Percentiles rank a stretch among this genome's conserved stretches.
phyloP scores from a whole-genome alignment of 768 basidiomycete genomes.

The Boletus rubropictus region DNA sequence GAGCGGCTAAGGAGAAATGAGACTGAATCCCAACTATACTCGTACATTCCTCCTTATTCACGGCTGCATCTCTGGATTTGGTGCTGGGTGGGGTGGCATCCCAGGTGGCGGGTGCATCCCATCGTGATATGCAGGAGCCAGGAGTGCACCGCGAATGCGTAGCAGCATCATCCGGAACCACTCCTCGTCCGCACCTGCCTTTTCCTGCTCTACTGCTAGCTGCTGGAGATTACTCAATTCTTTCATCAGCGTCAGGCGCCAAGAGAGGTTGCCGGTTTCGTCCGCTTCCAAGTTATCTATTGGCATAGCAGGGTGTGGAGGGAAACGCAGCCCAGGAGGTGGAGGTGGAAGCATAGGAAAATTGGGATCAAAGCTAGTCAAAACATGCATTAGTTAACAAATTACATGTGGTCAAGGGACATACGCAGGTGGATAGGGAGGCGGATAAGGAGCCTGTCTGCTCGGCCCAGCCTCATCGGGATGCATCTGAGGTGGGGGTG shows the following conservation, averaged over 20 bases:
- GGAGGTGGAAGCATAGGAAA: constrained; percentile 58
- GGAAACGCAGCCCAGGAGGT: constrained; percentile 54
- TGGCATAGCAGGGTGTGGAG: constrained; percentile 49
- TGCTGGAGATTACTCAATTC: constrained; percentile 72
- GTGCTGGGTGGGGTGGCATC: constrained; percentile 33
- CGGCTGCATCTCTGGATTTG: constrained; percentile 31
- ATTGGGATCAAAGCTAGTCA: constrained; percentile 63
- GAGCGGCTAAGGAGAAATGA: constrained; percentile 3
- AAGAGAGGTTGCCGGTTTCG: constrained; percentile 74
- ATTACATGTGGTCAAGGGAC: neutral
- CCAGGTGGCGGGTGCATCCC: constrained; percentile 35
- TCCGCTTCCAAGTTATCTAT: constrained; percentile 72
- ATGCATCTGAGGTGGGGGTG: constrained; percentile 45
- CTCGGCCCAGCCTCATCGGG: constrained; percentile 59
- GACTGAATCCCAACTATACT: neutral
- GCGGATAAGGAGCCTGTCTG: constrained; percentile 53
- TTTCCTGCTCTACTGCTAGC: constrained; percentile 77
- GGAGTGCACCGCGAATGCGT: constrained; percentile 67
- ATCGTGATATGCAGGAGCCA: constrained; percentile 42
- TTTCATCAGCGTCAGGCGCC: constrained; percentile 76
- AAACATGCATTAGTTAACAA: constrained; percentile 8
- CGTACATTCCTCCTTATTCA: constrained; percentile 1
- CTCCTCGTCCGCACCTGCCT: constrained; percentile 71
- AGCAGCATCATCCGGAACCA: constrained; percentile 86
- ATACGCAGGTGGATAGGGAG: constrained; percentile 55